Conservation (phyloP, 164 flowering plant species). For the Platanus orientalis region DNA sequence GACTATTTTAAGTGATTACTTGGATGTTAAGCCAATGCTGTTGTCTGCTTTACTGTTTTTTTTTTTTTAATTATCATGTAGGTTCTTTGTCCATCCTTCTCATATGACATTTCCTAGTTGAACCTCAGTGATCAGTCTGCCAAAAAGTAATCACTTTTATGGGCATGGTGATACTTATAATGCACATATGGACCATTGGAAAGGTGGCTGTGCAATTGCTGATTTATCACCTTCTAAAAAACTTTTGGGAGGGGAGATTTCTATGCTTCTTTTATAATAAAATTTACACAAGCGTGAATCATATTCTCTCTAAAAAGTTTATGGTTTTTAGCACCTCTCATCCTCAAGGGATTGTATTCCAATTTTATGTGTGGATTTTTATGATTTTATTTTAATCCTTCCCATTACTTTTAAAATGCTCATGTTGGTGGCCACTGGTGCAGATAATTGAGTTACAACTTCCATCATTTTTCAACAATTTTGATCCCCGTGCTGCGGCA, state of each 20-base stretch:
- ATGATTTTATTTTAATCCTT: slow-evolving; percentile 4
- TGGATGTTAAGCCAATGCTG: not conserved
- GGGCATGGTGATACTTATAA: no score
- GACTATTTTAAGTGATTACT: not conserved
- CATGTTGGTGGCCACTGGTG: slow-evolving; percentile 14
- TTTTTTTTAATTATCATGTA: not conserved
- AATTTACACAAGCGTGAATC: no score
- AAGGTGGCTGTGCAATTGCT: no score
- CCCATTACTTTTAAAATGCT: slow-evolving; percentile 2
- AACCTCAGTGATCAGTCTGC: not conserved
- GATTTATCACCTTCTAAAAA: no score
- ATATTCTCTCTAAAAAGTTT: no score
- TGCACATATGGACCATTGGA: no score
- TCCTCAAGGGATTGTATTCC: not conserved
- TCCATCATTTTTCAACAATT: slow-evolving; percentile 84
- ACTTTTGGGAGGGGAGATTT: no score
- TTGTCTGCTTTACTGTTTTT: not conserved
- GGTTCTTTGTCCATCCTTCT: not conserved
- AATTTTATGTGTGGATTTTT: not conserved
- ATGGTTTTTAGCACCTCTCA: not conserved
- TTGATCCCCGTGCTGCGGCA: slow-evolving; percentile 91
- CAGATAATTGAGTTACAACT: slow-evolving; percentile 89
- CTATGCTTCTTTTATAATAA: no score
- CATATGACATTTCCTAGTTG: not conserved
- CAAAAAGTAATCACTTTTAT: no score